Evolutionary conservation across 2,329 filamentous ascomycete genomes (phyloP).

Genomic region (Didymella lethalis): DNA sequence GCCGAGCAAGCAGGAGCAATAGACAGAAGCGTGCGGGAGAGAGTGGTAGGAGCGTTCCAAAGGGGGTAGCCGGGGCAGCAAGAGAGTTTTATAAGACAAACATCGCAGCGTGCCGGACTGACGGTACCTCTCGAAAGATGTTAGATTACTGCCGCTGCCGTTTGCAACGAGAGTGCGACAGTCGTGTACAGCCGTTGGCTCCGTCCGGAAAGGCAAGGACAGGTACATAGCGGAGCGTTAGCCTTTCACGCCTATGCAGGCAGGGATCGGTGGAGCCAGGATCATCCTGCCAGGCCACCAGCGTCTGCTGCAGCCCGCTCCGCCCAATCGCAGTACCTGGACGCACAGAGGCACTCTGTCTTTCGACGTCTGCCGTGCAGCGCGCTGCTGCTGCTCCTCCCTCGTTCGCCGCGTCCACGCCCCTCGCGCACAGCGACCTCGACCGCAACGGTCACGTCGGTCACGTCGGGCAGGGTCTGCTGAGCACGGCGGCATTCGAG

Average conservation of each 20-base stretch:
- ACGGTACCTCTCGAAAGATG: constrained; percentile 48
- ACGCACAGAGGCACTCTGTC: constrained; percentile 22
- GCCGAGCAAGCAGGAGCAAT: constrained; percentile 19
- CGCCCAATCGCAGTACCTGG: constrained; percentile 40
- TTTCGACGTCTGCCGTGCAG: constrained; percentile 23
- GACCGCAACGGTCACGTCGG: constrained; percentile 8
- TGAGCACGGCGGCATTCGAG: constrained; percentile 27
- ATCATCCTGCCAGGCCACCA: constrained; percentile 36
- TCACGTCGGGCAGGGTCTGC: constrained; percentile 17
- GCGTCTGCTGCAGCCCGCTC: constrained; percentile 29
- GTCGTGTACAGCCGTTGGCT: constrained; percentile 51
- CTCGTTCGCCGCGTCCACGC: constrained; percentile 24
- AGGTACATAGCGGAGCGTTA: constrained; percentile 45
- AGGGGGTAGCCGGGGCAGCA: constrained; percentile 43
- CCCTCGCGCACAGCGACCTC: constrained; percentile 19
- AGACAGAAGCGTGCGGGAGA: constrained; percentile 30
- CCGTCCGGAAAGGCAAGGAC: constrained; percentile 50
- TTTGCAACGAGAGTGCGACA: constrained; percentile 53
- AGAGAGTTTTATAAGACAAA: constrained; percentile 51
- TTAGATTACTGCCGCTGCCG: constrained; percentile 53
- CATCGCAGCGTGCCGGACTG: constrained; percentile 47
- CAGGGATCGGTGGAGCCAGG: constrained; percentile 39
- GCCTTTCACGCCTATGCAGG: constrained; percentile 37
- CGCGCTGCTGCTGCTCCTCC: constrained; percentile 17
- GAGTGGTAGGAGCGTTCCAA: constrained; percentile 42